A percentile compares a stretch with the other conserved stretches of the same genome.
phyloP scores from a whole-genome alignment of 2,329 filamentous ascomycete genomes.

The Clonostachys chloroleuca region DNA sequence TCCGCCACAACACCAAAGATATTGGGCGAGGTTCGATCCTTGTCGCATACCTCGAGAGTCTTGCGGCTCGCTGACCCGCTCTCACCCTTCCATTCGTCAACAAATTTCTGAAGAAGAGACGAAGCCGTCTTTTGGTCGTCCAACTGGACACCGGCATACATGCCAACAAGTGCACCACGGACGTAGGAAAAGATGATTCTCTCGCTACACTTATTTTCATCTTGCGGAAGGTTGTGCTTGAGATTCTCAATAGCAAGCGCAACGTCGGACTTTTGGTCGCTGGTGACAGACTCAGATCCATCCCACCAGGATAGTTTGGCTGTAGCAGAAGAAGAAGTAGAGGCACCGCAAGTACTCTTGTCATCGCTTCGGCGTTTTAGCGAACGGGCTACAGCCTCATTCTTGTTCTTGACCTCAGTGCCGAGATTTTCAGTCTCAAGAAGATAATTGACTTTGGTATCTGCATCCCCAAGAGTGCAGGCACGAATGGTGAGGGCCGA shows the following conservation, averaged over 20 bases:
- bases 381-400: too few relatives aligned
- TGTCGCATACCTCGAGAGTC: conserved; percentile 17
- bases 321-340: too few relatives aligned
- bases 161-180: conserved; percentile 7
- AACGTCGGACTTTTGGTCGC: too few relatives aligned
- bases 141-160: conserved; percentile 12
- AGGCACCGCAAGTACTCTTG: too few relatives aligned
- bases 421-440: conserved; percentile 1
- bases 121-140: conserved; percentile 11
- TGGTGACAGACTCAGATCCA: too few relatives aligned
- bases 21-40: conserved; percentile 12
- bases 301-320: too few relatives aligned
- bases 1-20: conserved; percentile 18
- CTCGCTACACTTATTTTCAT: neutral
- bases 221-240: too few relatives aligned
- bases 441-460: conserved; percentile 1
- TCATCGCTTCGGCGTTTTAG: too few relatives aligned
- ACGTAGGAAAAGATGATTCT: conserved; percentile 4
- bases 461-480: conserved; percentile 3
- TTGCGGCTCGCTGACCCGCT: conserved; percentile 5
- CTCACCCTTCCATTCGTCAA: conserved; percentile 3
- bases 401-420: conserved; percentile 1
- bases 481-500: conserved; percentile 2
- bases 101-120: conserved; percentile 7
- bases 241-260: too few relatives aligned